phyloP scores from a whole-genome alignment of 176 grass and related monocot genomes.

The Aegilops umbellulata region DNA sequence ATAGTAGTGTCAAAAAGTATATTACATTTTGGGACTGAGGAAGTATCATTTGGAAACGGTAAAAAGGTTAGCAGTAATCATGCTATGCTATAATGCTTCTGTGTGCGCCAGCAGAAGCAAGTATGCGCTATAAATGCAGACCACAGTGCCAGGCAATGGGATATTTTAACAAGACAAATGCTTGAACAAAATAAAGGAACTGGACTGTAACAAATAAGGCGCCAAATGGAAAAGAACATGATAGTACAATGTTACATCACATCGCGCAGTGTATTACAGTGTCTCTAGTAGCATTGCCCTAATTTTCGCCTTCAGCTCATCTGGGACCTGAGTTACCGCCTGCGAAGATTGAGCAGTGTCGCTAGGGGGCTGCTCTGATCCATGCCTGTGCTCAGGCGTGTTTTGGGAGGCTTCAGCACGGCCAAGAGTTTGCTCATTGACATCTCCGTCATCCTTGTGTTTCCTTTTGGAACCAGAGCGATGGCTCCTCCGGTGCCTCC shows the following conservation, averaged over 20 bases:
- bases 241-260: background rate
- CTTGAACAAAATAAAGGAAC: background rate
- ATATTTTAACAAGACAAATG: background rate
- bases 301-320: constrained; percentile 74
- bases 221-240: background rate
- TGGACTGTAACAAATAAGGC: background rate
- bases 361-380: constrained; percentile 2
- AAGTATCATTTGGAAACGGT: background rate
- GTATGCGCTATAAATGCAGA: background rate
- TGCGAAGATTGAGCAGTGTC: constrained; percentile 26
- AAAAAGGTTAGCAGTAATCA: too few species aligned
- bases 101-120: background rate
- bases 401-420: background rate
- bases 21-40: too few species aligned
- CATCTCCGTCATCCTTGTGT: constrained; percentile 19
- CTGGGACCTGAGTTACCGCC: constrained; percentile 51
- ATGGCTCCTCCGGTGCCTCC: constrained; percentile 36
- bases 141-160: background rate
- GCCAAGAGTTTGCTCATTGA: constrained; percentile 1
- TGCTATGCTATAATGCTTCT: background rate
- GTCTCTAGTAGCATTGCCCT: constrained; percentile 79
- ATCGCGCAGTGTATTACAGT: constrained; percentile 26
- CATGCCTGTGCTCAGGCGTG: background rate
- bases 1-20: too few species aligned
- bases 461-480: constrained; percentile 45